A percentile compares a stretch with the other conserved stretches of the same genome.
phyloP scores from a whole-genome alignment of 1,284 basidiomycete species.

The Trametes pubescens region DNA sequence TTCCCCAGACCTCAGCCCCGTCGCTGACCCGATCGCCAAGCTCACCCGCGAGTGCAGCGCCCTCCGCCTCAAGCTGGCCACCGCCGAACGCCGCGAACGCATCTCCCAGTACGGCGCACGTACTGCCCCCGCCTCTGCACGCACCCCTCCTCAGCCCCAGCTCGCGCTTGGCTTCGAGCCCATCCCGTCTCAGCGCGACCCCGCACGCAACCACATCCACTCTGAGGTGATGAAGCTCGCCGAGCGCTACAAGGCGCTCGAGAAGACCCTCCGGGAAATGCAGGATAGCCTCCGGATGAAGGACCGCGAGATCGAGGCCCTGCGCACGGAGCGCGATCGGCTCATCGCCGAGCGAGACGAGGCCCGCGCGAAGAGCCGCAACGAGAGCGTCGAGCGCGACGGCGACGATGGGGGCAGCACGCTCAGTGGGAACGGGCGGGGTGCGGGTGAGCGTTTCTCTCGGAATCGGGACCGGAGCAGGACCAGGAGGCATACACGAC shows the following conservation, averaged over 20 bases:
- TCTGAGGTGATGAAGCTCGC: constrained; percentile 61
- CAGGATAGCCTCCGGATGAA: constrained; percentile 43
- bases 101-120: constrained; percentile 37
- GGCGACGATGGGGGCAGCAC: constrained; percentile 27
- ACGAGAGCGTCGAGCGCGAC: constrained; percentile 32
- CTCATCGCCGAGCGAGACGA: constrained; percentile 43
- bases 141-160: constrained; percentile 36
- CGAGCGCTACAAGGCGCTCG: constrained; percentile 66
- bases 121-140: constrained; percentile 40
- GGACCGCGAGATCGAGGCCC: constrained; percentile 60
- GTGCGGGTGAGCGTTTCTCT: constrained; percentile 22
- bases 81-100: constrained; percentile 44
- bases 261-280: constrained; percentile 53
- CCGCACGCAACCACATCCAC: constrained; percentile 62
- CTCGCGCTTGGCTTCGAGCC: constrained; percentile 35
- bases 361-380: constrained; percentile 36
- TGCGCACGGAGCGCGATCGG: constrained; percentile 55
- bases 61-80: constrained; percentile 60
- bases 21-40: constrained; percentile 46
- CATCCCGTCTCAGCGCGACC: constrained; percentile 68
- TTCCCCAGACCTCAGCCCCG: constrained; percentile 40
- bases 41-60: constrained; percentile 52
- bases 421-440: constrained; percentile 14
- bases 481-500: constrained; percentile 34
- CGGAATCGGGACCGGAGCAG: constrained; percentile 36